These are phyloP conservation scores for Cicer judaicum DNA, from an alignment of 306 rosid species.

Conservation along the genomic window DNA sequence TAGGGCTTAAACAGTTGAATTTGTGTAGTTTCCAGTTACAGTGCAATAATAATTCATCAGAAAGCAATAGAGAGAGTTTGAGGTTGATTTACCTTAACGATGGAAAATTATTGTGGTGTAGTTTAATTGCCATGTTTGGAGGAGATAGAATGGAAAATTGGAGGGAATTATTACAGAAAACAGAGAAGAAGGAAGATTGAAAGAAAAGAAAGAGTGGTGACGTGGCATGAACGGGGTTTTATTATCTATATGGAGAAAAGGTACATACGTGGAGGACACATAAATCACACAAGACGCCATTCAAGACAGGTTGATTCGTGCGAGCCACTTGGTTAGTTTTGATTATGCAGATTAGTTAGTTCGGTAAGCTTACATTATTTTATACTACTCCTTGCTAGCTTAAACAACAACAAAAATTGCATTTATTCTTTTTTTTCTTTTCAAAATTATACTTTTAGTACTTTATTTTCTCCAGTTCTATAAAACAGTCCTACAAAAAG, in stretches of 20 bases:
- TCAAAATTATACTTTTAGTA: too few relatives aligned
- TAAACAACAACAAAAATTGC: too few relatives aligned
- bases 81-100: slow-evolving; percentile 61
- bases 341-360: too few relatives aligned
- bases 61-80: neutral
- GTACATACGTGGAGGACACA: neutral
- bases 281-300: neutral
- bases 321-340: neutral
- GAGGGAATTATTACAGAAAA: slow-evolving; percentile 11
- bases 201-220: neutral
- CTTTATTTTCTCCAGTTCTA: too few relatives aligned
- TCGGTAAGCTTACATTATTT: too few relatives aligned
- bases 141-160: slow-evolving; percentile 18
- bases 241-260: neutral
- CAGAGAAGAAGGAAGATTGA: slow-evolving; percentile 33
- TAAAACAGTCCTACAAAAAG: too few relatives aligned
- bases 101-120: slow-evolving; percentile 54
- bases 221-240: neutral
- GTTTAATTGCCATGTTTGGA: slow-evolving; percentile 67
- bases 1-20: neutral
- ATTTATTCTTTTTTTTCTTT: too few relatives aligned
- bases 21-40: neutral
- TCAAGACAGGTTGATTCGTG: neutral
- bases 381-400: too few relatives aligned
- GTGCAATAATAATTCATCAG: neutral